phyloP scores from a whole-genome alignment of 2,329 filamentous ascomycete genomes.

The Fusarium haematococcum region DNA sequence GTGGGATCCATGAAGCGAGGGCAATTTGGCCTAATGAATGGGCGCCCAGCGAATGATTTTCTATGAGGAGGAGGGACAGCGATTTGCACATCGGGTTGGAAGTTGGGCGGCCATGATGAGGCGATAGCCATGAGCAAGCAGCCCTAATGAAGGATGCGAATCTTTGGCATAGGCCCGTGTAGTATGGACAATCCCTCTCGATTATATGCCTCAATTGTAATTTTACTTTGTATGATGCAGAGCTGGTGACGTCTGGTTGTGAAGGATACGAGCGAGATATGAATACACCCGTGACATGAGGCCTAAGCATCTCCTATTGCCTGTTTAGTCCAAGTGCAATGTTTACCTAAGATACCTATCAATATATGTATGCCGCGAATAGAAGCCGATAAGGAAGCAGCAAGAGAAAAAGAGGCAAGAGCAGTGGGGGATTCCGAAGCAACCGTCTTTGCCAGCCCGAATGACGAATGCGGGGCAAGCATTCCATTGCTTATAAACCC shows the following conservation, averaged over 20 bases:
- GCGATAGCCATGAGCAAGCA: conserved; percentile 10
- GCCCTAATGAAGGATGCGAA: conserved; percentile 6
- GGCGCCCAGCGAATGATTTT: conserved; percentile 26
- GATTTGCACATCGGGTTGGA: conserved; percentile 15
- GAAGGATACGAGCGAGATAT: not conserved
- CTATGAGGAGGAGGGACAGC: conserved; percentile 16
- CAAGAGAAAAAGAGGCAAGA: not conserved
- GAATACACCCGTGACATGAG: not conserved
- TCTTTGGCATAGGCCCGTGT: conserved; percentile 29
- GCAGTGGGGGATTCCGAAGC: conserved; percentile 15
- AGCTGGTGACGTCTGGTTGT: not conserved
- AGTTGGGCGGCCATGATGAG: not conserved
- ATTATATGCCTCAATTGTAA: conserved; percentile 43
- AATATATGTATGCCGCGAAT: not conserved
- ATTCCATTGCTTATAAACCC: conserved; percentile 14
- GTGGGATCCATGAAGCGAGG: conserved; percentile 19
- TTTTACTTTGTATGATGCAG: conserved; percentile 39
- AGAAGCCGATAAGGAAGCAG: not conserved
- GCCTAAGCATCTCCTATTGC: not conserved
- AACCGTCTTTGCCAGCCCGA: conserved; percentile 17
- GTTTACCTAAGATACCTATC: not conserved
- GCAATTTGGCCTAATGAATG: conserved; percentile 17
- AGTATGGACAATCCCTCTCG: conserved; percentile 41
- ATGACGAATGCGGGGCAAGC: conserved; percentile 43
- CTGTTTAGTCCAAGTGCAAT: not conserved